A percentile compares a stretch with the other conserved stretches of the same genome.
Evolutionary conservation across 1,284 basidiomycete species (phyloP).

Genomic region (Fomitopsis palustris): DNA sequence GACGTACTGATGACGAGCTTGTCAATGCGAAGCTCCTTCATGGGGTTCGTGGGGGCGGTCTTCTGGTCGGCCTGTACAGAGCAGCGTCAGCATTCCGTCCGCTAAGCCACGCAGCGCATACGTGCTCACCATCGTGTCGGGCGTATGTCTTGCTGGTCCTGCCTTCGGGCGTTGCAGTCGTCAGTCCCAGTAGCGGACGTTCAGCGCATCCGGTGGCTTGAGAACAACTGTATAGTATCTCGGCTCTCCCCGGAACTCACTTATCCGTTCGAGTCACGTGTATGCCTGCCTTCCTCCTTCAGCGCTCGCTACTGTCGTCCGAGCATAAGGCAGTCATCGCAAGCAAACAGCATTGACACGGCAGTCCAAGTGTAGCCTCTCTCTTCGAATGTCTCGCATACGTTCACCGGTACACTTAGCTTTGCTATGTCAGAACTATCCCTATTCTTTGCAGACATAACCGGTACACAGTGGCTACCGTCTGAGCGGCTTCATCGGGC

Average conservation of each 20-base stretch:
- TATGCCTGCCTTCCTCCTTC: no score
- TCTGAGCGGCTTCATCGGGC: no score
- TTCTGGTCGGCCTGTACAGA: slow-evolving; percentile 79
- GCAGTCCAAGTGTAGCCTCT: no score
- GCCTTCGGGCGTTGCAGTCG: slow-evolving; percentile 15
- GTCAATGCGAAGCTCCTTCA: slow-evolving; percentile 97
- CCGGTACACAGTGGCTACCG: no score
- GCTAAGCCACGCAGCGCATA: slow-evolving; percentile 3
- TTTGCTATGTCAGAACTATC: no score
- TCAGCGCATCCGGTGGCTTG: slow-evolving; percentile 19
- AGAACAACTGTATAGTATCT: slow-evolving; percentile 20
- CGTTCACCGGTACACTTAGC: no score
- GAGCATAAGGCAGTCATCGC: no score
- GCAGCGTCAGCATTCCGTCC: slow-evolving; percentile 7
- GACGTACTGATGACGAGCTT: slow-evolving; percentile 98
- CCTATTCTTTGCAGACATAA: no score
- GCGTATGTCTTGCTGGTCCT: slow-evolving; percentile 19
- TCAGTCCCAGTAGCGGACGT: not conserved
- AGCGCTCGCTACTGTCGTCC: no score
- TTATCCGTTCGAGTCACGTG: no score
- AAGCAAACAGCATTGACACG: no score
- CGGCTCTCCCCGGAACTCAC: slow-evolving; percentile 1
- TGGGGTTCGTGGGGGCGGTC: slow-evolving; percentile 85
- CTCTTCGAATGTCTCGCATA: no score
- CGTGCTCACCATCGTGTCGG: slow-evolving; percentile 20